phyloP scores from a whole-genome alignment of 2,329 filamentous ascomycete species.

The Sphaceloma murrayae region DNA sequence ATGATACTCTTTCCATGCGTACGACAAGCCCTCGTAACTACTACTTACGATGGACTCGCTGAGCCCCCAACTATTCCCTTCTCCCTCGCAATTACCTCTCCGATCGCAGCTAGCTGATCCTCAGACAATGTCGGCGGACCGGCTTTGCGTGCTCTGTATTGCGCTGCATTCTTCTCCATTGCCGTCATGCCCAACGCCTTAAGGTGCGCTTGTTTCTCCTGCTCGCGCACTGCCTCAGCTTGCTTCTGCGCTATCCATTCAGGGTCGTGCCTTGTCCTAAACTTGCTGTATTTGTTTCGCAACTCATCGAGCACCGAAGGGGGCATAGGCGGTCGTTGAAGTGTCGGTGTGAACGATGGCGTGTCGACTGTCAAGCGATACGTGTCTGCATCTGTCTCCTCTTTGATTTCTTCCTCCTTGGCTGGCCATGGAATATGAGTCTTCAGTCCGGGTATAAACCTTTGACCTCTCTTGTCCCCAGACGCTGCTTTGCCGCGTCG shows the following conservation, averaged over 20 bases:
- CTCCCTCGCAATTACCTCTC: constrained; percentile 31
- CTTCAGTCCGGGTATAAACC: constrained; percentile 59
- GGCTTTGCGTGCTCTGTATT: constrained; percentile 31
- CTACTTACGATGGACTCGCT: background rate
- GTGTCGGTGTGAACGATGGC: constrained; percentile 65
- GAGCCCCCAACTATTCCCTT: constrained; percentile 9
- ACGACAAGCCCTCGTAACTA: no score
- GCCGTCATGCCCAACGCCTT: constrained; percentile 39
- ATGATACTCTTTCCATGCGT: no score
- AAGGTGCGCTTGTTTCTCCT: constrained; percentile 35
- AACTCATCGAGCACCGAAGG: constrained; percentile 72
- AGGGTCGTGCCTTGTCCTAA: constrained; percentile 68
- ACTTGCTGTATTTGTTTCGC: constrained; percentile 69
- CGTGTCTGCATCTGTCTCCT: constrained; percentile 59
- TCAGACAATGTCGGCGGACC: constrained; percentile 29
- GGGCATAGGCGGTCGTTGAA: constrained; percentile 72
- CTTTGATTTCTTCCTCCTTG: constrained; percentile 36
- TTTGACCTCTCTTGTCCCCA: constrained; percentile 37
- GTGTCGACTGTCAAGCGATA: constrained; percentile 64
- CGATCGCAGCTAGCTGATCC: constrained; percentile 35
- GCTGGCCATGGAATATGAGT: constrained; percentile 66
- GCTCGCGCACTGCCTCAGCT: constrained; percentile 43
- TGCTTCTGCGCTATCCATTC: constrained; percentile 60
- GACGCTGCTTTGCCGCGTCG: constrained; percentile 35
- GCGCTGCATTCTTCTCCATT: constrained; percentile 34